Evolutionary conservation across 106 monocot species (phyloP).

Genomic region (Ottelia alismoides): DNA sequence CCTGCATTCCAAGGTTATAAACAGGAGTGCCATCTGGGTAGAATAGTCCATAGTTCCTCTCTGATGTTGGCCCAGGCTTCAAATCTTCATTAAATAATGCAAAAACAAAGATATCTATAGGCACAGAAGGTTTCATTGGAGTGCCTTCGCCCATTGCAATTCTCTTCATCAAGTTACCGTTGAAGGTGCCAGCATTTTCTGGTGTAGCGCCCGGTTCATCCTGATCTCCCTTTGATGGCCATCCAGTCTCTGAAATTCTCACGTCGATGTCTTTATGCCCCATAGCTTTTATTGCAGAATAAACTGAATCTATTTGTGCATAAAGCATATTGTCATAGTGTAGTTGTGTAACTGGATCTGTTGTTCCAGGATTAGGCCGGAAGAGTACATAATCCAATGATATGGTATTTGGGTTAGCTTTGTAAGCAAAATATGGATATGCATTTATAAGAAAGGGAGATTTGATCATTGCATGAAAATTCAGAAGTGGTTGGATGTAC

Average conservation of each 20-base stretch:
- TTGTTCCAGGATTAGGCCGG: constrained; percentile 47
- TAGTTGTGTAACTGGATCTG: constrained; percentile 44
- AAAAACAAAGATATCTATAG: constrained; percentile 73
- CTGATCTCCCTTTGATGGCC: constrained; percentile 78
- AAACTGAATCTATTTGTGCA: constrained; percentile 78
- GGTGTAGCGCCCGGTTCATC: constrained; percentile 67
- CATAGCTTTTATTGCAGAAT: constrained; percentile 50
- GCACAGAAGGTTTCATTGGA: constrained; percentile 50
- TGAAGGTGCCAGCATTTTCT: constrained; percentile 57
- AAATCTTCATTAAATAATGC: constrained; percentile 86
- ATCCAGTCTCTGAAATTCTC: constrained; percentile 81
- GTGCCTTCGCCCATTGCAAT: constrained; percentile 62
- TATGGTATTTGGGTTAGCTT: constrained; percentile 32
- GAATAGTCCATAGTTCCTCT: constrained; percentile 78
- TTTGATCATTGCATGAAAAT: constrained; percentile 56
- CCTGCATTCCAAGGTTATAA: constrained; percentile 27
- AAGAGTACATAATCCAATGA: constrained; percentile 70
- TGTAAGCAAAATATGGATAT: constrained; percentile 90
- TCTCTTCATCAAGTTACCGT: constrained; percentile 67
- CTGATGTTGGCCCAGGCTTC: constrained; percentile 75
- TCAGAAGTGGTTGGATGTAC: constrained; percentile 55
- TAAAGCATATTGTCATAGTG: constrained; percentile 91
- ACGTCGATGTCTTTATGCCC: constrained; percentile 58
- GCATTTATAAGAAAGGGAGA: constrained; percentile 81
- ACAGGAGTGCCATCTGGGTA: constrained; percentile 51